Base-by-base conservation (phyloP, 73 alveolate genomes). In the Blepharisma stoltei region DNA sequence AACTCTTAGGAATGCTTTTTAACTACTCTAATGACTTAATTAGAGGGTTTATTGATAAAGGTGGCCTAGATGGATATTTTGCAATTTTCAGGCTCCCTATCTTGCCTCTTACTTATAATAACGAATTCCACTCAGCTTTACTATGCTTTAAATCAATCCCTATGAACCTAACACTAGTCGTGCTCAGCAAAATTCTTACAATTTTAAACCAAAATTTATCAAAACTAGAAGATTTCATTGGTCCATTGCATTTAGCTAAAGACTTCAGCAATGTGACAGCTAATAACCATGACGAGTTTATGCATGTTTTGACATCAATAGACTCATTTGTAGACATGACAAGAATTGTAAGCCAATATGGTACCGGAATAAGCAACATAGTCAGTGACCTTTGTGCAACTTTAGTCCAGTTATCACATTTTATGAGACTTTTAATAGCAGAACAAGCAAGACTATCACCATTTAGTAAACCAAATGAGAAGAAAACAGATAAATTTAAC, bases 381-480 rank as follows among this genome's bases (percentile, higher is more conserved):
- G 11, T 60, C 37, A 38, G 23, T 11, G 14, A 9, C 0, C 23
- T 60, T 14, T 60, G 73, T 60, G 46, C 37, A 60, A 9, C 23
- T 14, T 25, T 60, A 18, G 38, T 14, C 11, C 37, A 38, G 2
- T 5, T 60, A 18, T 60, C 73, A 14, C 73, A 60, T 60, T 60
- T 14, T 25, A 60, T 60, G 73, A n/a, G 73, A 25, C 14, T 60
- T 60, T 25, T 60, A 20, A 60, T 60, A 60, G 38, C 73, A 14
- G 73, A 60, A 38, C 73, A 60, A 25, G 73, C 73, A 14, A 14
- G 73, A 2, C 73, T 60, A 3, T 60, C 73, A 1, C 73, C 73
- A 14, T 20, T 60, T 25, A 60, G 73, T 25, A 60, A 60, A 25
- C 45, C 47, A 20, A 60, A 14, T 25, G 23, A n/a, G 18, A n/a